Evolutionary conservation across 1,284 basidiomycete genomes (phyloP), one percentile per base, ranked within the genome.

Genomic region (Microbotryum scabiosae): DNA sequence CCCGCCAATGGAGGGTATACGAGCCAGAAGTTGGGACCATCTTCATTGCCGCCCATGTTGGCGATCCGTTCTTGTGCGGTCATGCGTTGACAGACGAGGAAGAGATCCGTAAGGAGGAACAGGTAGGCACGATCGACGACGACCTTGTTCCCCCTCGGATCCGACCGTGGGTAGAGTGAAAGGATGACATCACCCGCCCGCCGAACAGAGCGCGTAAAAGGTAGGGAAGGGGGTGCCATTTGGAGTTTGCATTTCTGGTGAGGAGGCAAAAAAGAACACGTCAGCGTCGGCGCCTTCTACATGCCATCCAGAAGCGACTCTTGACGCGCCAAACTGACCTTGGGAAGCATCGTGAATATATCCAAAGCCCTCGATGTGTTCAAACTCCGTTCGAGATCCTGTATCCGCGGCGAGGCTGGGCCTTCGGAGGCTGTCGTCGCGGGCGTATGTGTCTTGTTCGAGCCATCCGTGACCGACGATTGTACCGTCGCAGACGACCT

Each of bases 1-100:
- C 92, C 93, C 9, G 96, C 87, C 55, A 99, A 78, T 4, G 96
- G 96, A 23, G 96, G 96, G 77, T 96, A 99, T 66, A 87, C 83
- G 56, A 99, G 78, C 85, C 87, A 90, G 85, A 96, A 88, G 73
- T 97, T 91, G 8, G 85, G 81, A 45, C 51, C 65, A 62, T 80
- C 80, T 32, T 78, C 77, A 25, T 53, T 16, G 32, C 43, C 44
- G 9, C 77, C 82, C 51, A 77, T 74, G 56, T 74, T 72, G 23
- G 71, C 74, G 2, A 59, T 73, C 56, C 76, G 77, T 64, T 92
- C 88, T 56, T 83, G 81, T 2, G 82, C 75, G 32, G 59, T 92
- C 60, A 57, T 51, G 25, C 57, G 61, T 23, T 65, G 57, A 61
- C 74, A 91, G 30, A 97, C 77, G 57, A 97, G 78, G 74, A 97